phyloP scores from a whole-genome alignment of 768 basidiomycete species.

The Naematelia encephala region DNA sequence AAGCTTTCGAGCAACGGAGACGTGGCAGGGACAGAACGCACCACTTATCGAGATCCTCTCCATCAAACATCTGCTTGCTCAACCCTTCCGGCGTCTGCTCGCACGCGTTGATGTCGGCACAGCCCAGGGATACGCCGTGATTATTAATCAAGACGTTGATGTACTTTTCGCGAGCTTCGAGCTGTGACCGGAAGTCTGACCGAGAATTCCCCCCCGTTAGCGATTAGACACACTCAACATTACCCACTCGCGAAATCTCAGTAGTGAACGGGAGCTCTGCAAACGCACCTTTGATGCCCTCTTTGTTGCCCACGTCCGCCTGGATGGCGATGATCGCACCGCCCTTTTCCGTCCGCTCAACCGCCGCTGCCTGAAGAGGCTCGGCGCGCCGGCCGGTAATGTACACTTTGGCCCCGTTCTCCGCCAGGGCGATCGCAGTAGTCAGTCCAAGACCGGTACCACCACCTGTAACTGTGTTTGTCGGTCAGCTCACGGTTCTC shows the following conservation, averaged over 20 bases:
- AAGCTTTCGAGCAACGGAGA: too few species aligned
- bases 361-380: slow-evolving; percentile 26
- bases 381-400: slow-evolving; percentile 40
- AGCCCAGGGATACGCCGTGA: slow-evolving; percentile 33
- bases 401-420: slow-evolving; percentile 43
- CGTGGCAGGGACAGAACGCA: too few species aligned
- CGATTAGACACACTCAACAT: slow-evolving; percentile 33
- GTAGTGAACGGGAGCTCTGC: slow-evolving; percentile 19
- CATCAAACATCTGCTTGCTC: slow-evolving; percentile 37
- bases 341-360: slow-evolving; percentile 17
- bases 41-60: slow-evolving; percentile 35
- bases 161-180: neutral
- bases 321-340: slow-evolving; percentile 33
- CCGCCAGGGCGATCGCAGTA: slow-evolving; percentile 33
- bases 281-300: slow-evolving; percentile 30
- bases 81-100: slow-evolving; percentile 39
- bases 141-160: slow-evolving; percentile 7
- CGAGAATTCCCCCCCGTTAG: slow-evolving; percentile 28
- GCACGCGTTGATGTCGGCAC: slow-evolving; percentile 26
- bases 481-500: neutral
- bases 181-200: neutral
- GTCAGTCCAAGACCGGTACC: slow-evolving; percentile 21
- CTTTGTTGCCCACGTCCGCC: slow-evolving; percentile 29
- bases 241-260: slow-evolving; percentile 19
- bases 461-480: slow-evolving; percentile 21